Evolutionary conservation across 495 filamentous ascomycete genomes (phyloP), one percentile per base, ranked within the genome.

Genomic region (Aspergillus avenaceus): DNA sequence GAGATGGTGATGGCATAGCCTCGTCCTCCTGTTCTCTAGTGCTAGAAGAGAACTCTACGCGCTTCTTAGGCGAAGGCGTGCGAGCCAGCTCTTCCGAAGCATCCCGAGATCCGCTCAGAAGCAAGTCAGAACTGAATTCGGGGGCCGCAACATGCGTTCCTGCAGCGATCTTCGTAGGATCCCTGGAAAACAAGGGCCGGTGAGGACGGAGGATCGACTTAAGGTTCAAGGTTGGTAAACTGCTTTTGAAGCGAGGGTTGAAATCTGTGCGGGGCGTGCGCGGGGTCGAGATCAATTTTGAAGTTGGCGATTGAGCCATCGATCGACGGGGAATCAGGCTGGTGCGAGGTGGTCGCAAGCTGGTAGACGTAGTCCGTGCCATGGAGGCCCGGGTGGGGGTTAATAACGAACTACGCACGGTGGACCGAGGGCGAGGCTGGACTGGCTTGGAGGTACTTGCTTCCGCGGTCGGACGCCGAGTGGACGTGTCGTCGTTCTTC

Each of bases 341-440:
- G 8, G 70, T 76, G 45, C 76, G 81, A 18, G 66, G 56, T 11
- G 74, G 63, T 67, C 85, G 91, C 41, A 78, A 61, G 56, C 77
- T 88, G 45, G 69, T 62, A 22, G 65, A 60, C 1, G 60, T 42
- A 29, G 59, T 38, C 28, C 89, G 85, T 19, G 85, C 82, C 34
- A 87, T 60, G 0, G 88, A 90, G n/a, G 89, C 74, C 58, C 86
- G 87, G 26, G 89, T 95, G 0, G 90, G 91, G 1, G 88, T 92
- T 67, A 84, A 80, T 38, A 91, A 65, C 13, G 79, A 80, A 50
- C 66, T 73, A 43, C 64, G 70, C 53, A 71, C 54, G 8, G 52
- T 49, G 26, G 60, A 44, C 29, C 64, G 43, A 45, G 62, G 58
- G 48, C 65, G 80, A 54, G 69, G 69, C 55, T 49, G 63, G 54